phyloP scores from a whole-genome alignment of 495 filamentous ascomycete species.

The Astrocystis sublimbata region DNA sequence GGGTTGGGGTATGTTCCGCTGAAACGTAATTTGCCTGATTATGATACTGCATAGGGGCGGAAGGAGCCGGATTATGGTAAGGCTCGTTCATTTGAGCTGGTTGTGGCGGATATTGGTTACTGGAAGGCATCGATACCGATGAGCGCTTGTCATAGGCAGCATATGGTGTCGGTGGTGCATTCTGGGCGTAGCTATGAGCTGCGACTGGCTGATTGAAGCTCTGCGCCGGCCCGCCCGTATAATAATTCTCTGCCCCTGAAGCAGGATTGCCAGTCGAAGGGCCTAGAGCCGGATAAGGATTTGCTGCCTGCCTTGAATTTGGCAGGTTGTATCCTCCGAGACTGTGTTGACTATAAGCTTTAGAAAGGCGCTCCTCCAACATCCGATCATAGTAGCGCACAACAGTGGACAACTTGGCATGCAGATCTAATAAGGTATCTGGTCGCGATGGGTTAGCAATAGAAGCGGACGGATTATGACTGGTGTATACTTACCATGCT shows the following conservation, averaged over 20 bases:
- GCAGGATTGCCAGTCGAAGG: slow-evolving; percentile 40
- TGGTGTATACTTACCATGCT: slow-evolving; percentile 70
- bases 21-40: slow-evolving; percentile 38
- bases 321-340: slow-evolving; percentile 56
- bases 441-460: slow-evolving; percentile 40
- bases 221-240: slow-evolving; percentile 63
- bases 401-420: slow-evolving; percentile 92
- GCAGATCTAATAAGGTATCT: slow-evolving; percentile 88
- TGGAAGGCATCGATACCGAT: slow-evolving; percentile 36
- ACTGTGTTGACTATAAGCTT: slow-evolving; percentile 82
- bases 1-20: slow-evolving; percentile 33
- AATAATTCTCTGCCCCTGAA: slow-evolving; percentile 74
- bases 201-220: slow-evolving; percentile 53
- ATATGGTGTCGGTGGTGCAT: slow-evolving; percentile 39
- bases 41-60: slow-evolving; percentile 37
- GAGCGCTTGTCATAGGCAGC: slow-evolving; percentile 40
- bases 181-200: slow-evolving; percentile 39
- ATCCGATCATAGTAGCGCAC: slow-evolving; percentile 99
- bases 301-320: slow-evolving; percentile 54
- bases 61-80: slow-evolving; percentile 40
- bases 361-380: slow-evolving; percentile 92
- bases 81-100: slow-evolving; percentile 46
- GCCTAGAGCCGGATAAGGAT: slow-evolving; percentile 68
- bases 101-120: slow-evolving; percentile 50
- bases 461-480: slow-evolving; percentile 22